Evolutionary conservation across 192 early-diverging fungal species (phyloP).

Genomic region (Coemansia brasiliensis): DNA sequence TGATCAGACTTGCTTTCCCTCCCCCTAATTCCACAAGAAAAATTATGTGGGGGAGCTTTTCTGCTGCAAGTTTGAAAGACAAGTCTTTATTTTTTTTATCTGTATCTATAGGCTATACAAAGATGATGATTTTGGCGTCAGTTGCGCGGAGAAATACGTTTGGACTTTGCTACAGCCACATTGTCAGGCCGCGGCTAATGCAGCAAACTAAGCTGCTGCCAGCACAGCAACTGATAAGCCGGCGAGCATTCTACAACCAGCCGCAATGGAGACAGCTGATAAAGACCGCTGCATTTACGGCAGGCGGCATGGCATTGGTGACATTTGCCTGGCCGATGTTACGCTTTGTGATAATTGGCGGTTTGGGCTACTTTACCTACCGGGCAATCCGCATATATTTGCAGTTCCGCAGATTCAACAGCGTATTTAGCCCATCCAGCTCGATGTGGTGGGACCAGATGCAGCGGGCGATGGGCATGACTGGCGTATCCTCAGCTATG

Average conservation of each 20-base stretch:
- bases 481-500: background rate
- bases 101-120: too few relatives aligned
- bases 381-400: constrained; percentile 12
- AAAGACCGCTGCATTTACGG: constrained; percentile 24
- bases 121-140: background rate
- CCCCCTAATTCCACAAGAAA: too few relatives aligned
- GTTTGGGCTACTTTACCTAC: constrained; percentile 31
- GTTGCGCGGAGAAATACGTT: background rate
- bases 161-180: too few relatives aligned
- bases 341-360: constrained; percentile 37
- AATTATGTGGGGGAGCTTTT: too few relatives aligned
- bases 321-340: constrained; percentile 40
- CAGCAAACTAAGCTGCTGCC: too few relatives aligned
- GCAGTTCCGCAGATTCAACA: constrained; percentile 4
- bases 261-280: constrained; percentile 14
- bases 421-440: background rate
- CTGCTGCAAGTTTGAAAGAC: background rate
- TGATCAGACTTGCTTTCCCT: background rate
- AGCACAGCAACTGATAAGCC: background rate
- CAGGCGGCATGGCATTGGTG: constrained; percentile 28
- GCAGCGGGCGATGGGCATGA: background rate
- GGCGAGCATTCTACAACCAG: constrained; percentile 1
- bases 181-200: background rate
- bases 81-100: background rate
- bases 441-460: background rate